Percentiles rank a stretch among this genome's conserved stretches.
Evolutionary conservation across 129 eudicot species (phyloP).

Genomic region (Silybum marianum): DNA sequence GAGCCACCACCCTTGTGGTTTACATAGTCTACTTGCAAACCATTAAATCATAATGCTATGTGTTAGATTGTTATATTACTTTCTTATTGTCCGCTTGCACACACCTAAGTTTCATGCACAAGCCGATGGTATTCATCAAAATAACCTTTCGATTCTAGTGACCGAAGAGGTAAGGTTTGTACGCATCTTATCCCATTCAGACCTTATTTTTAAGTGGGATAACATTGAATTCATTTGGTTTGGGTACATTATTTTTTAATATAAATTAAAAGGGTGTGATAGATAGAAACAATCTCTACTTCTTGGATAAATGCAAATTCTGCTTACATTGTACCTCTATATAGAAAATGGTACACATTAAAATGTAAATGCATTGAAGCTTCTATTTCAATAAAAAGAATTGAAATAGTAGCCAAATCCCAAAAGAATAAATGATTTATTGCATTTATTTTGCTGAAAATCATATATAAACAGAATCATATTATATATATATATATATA

Average conservation of each 20-base stretch:
- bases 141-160: no score
- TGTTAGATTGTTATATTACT: no score
- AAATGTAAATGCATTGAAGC: neutral
- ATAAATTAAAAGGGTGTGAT: no score
- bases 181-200: neutral
- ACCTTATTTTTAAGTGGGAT: neutral
- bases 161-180: no score
- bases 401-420: neutral
- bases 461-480: conserved; percentile 23
- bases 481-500: neutral
- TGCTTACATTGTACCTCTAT: no score
- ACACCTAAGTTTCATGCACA: no score
- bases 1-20: no score
- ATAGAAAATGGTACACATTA: neutral
- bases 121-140: no score
- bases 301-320: no score
- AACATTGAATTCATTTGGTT: neutral
- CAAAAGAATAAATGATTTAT: conserved; percentile 27
- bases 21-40: no score
- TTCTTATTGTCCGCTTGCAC: no score
- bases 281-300: neutral
- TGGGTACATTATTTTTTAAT: neutral
- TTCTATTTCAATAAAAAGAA: neutral
- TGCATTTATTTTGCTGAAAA: conserved; percentile 10
- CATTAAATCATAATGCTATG: no score